Base-by-base conservation (phyloP, 1,284 basidiomycete genomes). In the Boletus semigastroideus region DNA sequence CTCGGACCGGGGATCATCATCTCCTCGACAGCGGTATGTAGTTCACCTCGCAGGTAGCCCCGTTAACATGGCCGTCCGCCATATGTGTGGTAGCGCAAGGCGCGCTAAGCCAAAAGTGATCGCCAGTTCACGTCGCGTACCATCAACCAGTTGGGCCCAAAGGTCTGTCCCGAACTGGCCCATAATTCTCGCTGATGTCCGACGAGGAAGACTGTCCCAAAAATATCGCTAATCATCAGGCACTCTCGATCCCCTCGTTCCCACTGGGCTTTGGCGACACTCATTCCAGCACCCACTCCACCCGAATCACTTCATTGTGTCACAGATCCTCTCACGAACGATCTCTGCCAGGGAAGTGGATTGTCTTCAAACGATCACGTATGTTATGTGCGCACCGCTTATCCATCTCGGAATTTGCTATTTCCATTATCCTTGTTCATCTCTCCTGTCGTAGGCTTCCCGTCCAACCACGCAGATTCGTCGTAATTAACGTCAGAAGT, bases 261-360 rank as follows among this genome's bases (percentile, higher is more conserved):
- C 34, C 8, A 44, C 50, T 42, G 54, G 44, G 34, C 51, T 50
- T 42, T 19, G 46, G 25, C 12, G 31, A 44, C 40, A 8, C 56
- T 45, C 46, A 34, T 55, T 52, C 33, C 37, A 30, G 47, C 22
- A 47, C 42, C 27, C 31, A 49, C 43, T 17, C 16, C 27, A 34
- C 41, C 52, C 46, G 36, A 25, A 43, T 45, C 48, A 48, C 49
- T 58, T 51, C 51, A 52, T 25, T 25, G 25, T 25, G 25, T 25
- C 34, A 38, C 60, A 52, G 60, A 63, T 63, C 49, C 63, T 65
- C 64, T 63, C 64, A 66, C 61, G 60, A 45, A 38, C 31, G 38
- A 49, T 34, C n/a, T 40, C 28, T 25, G 10, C 47, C 22, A 42
- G 14, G 48, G 61, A 40, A 53, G 49, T 46, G 5, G 12, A 13